A percentile compares a stretch with the other conserved stretches of the same genome.
phyloP scores from a whole-genome alignment of 2,329 filamentous ascomycete species.

The Teratosphaeria epicoccoides region DNA sequence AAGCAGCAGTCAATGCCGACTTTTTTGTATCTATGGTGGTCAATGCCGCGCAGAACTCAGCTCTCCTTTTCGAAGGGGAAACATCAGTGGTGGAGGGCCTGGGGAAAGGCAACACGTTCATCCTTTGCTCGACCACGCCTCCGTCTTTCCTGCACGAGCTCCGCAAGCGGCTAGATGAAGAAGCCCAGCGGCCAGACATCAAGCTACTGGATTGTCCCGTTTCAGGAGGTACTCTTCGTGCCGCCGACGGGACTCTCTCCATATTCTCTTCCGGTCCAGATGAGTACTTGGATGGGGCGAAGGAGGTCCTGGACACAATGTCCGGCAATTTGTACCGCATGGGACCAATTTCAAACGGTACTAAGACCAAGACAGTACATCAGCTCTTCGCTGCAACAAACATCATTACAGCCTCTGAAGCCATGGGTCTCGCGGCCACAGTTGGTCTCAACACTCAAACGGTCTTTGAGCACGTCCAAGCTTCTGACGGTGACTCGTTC shows the following conservation, averaged over 20 bases:
- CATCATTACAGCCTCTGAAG: slow-evolving; percentile 46
- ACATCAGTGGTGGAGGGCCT: slow-evolving; percentile 44
- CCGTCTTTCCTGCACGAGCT: slow-evolving; percentile 55
- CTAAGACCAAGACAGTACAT: slow-evolving; percentile 49
- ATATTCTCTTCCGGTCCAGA: slow-evolving; percentile 58
- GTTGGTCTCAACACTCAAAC: slow-evolving; percentile 43
- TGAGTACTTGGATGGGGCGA: slow-evolving; percentile 45
- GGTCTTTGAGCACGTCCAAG: slow-evolving; percentile 39
- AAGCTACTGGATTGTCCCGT: slow-evolving; percentile 62
- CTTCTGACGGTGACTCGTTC: slow-evolving; percentile 35
- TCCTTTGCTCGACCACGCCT: slow-evolving; percentile 62
- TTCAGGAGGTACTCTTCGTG: slow-evolving; percentile 57
- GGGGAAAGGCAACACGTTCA: slow-evolving; percentile 48
- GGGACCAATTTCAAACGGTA: slow-evolving; percentile 43
- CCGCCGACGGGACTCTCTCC: slow-evolving; percentile 60
- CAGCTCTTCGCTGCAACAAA: slow-evolving; percentile 50
- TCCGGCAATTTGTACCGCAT: slow-evolving; percentile 53
- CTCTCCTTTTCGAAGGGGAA: slow-evolving; percentile 51
- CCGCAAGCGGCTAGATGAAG: slow-evolving; percentile 43
- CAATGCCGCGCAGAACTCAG: slow-evolving; percentile 57
- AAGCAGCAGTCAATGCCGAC: slow-evolving; percentile 48
- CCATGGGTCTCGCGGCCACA: slow-evolving; percentile 45
- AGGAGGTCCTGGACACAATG: slow-evolving; percentile 52
- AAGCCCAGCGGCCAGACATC: slow-evolving; percentile 49
- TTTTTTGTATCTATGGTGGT: slow-evolving; percentile 68